Evolutionary conservation across 352 stramenopile species (phyloP), one percentile per base, ranked within the genome.

Genomic region (Phytophthora chlamydospora): DNA sequence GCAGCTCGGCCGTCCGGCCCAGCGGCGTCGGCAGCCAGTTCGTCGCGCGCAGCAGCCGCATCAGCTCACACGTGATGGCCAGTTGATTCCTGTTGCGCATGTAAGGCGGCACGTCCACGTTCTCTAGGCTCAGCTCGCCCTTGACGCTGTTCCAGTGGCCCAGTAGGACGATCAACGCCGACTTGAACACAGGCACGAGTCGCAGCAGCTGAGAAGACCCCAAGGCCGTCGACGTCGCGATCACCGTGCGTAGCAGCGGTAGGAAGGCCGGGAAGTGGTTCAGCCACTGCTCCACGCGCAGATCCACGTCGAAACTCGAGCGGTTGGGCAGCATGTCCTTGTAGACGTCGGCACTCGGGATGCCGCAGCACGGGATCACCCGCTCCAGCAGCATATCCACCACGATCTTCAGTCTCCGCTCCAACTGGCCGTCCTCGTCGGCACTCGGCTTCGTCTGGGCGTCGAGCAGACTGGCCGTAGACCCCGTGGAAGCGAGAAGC

Each of bases 131-230:
- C 11, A 90, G 47, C 6, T 88, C 75, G n/a, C 76, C 80, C 35
- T 91, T 91, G 29, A 91, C 76, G 36, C 82, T 91, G 70, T 95
- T 91, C 86, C 86, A 95, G 50, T 93, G 83, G 1, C 85, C 81
- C 8, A 95, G 14, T 4, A 92, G 64, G 19, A 95, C 86, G 12
- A 93, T 76, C 5, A 95, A 54, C 10, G 78, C 68, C 6, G 84
- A 86, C 44, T 95, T 95, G 56, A 95, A 67, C 42, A 95, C 59
- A 2, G 83, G 80, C n/a, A 92, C 62, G 9, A 90, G 72, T 1
- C 82, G 84, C 17, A 88, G 45, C 41, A 76, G 39, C 43, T 89
- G 77, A 4, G 51, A 72, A 7, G 80, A 85, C 1, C 68, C 53
- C 3, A 87, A 55, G 0, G 68, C 71, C 16, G 65, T 70, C 0